Conservation (phyloP, 1,284 basidiomycete species). For the Ustilago crameri region DNA sequence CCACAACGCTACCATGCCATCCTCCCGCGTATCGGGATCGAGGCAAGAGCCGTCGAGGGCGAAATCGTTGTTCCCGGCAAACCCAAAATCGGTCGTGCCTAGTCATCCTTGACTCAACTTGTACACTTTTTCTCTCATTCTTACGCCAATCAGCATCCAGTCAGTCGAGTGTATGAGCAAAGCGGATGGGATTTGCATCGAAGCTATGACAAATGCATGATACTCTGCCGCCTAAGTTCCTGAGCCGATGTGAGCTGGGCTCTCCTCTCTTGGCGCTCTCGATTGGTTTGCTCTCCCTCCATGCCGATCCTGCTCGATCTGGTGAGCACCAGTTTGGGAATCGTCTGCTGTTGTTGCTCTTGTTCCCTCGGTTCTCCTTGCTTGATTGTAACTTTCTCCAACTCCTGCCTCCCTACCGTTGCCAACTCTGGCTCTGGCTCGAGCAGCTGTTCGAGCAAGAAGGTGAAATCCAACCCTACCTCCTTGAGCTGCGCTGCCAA, state of each 20-base stretch:
- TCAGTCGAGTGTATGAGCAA: neutral
- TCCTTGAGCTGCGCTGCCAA: conserved; percentile 35
- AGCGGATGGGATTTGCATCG: neutral
- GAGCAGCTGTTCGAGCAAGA: conserved; percentile 24
- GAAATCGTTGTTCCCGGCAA: conserved; percentile 74
- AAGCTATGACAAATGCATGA: conserved; percentile 27
- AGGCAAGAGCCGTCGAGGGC: conserved; percentile 84
- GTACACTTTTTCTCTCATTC: too few relatives aligned
- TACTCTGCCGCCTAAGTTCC: conserved; percentile 46
- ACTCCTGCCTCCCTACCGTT: neutral
- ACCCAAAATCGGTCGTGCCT: conserved; percentile 50
- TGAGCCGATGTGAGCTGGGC: conserved; percentile 22
- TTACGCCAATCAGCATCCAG: neutral
- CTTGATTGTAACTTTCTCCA: neutral
- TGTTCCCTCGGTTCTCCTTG: neutral
- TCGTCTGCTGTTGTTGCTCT: neutral
- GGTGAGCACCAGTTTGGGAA: conserved; percentile 17
- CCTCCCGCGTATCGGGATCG: conserved; percentile 80
- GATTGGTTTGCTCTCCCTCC: conserved; percentile 3
- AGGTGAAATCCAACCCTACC: conserved; percentile 41
- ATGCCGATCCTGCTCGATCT: conserved; percentile 22
- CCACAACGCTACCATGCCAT: conserved; percentile 79
- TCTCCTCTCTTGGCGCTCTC: conserved; percentile 1
- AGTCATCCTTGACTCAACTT: neutral
- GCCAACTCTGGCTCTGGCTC: conserved; percentile 9